phyloP scores from a whole-genome alignment of 176 grass and related monocot genomes.

The Zizania latifolia region DNA sequence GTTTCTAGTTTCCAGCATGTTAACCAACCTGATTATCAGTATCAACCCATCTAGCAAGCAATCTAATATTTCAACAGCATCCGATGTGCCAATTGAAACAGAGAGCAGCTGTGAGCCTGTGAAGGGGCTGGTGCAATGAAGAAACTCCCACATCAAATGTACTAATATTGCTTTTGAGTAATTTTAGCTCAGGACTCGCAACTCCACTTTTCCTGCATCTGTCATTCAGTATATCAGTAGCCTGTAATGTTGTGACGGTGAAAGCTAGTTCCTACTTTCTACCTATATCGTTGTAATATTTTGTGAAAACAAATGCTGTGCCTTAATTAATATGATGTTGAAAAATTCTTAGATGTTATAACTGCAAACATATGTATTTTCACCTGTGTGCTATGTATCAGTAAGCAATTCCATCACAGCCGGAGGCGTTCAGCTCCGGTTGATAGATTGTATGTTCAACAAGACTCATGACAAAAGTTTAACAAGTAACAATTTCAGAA shows the following conservation, averaged over 20 bases:
- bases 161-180: neutral
- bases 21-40: neutral
- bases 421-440: neutral
- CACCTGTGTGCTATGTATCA: neutral
- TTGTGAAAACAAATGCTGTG: neutral
- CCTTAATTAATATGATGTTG: neutral
- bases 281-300: neutral
- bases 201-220: neutral
- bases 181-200: neutral
- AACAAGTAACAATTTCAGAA: neutral
- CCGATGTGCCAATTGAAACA: neutral
- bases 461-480: neutral
- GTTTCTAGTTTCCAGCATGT: neutral
- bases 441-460: neutral
- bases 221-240: neutral
- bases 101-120: neutral
- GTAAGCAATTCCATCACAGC: neutral
- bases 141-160: neutral
- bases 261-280: neutral
- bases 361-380: neutral
- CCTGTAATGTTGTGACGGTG: neutral
- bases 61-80: neutral
- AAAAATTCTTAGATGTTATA: neutral
- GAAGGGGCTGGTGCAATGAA: neutral
- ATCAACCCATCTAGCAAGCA: conserved; percentile 8